Conservation (phyloP, 1,284 basidiomycete genomes). For the Kwoniella shivajii region DNA sequence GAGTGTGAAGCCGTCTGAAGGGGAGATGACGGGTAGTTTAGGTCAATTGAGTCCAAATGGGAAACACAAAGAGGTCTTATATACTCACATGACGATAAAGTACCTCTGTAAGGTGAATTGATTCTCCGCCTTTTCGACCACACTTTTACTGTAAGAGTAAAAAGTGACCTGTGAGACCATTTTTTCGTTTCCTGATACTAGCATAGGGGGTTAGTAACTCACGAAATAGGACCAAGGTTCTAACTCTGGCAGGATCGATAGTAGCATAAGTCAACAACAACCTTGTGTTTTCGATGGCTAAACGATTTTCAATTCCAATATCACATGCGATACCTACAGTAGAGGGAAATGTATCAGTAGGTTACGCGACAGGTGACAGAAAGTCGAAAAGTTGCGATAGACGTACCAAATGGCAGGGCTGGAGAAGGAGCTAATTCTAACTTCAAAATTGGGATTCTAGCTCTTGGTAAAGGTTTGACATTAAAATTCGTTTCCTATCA, state of each 20-base stretch:
- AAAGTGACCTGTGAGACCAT: neutral
- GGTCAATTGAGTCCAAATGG: no score
- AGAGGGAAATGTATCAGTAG: conserved; percentile 5
- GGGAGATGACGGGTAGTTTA: conserved; percentile 20
- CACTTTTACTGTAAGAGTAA: conserved; percentile 75
- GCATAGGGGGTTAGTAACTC: conserved; percentile 1
- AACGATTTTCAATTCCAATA: conserved; percentile 96
- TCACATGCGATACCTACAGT: conserved; percentile 78
- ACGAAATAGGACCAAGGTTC: conserved; percentile 94
- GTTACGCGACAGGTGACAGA: neutral
- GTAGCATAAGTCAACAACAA: conserved; percentile 96
- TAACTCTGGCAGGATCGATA: conserved; percentile 89
- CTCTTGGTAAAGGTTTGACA: conserved; percentile 94
- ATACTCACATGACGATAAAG: conserved; percentile 75
- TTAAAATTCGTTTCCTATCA: conserved; percentile 89
- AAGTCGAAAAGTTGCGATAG: neutral
- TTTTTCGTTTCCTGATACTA: neutral
- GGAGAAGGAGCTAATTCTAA: conserved; percentile 87
- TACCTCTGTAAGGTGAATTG: conserved; percentile 96
- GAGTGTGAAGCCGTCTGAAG: conserved; percentile 82
- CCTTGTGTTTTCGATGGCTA: conserved; percentile 95
- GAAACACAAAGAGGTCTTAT: neutral
- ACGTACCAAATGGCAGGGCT: conserved; percentile 74
- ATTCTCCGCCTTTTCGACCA: conserved; percentile 99
- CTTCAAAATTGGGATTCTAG: conserved; percentile 98